These are phyloP conservation scores for Melanomma pulvis-pyrius DNA, from an alignment of 495 filamentous ascomycete genomes.

Conservation along the genomic window DNA sequence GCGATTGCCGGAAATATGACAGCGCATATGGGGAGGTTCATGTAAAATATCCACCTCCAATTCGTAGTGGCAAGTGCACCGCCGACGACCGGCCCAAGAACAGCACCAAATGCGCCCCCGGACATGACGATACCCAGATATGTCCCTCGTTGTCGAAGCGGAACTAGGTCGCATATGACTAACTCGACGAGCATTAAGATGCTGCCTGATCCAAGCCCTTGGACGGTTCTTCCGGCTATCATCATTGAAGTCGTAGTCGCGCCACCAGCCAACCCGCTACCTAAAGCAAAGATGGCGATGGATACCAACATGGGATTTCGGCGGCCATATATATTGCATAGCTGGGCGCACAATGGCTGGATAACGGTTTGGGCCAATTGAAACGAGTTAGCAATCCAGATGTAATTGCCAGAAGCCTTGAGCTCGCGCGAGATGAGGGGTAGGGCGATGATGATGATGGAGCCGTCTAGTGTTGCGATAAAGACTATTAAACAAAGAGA, in stretches of 20 bases:
- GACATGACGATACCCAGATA: constrained; percentile 35
- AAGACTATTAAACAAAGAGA: constrained; percentile 16
- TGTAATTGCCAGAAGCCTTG: constrained; percentile 43
- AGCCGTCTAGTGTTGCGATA: constrained; percentile 17
- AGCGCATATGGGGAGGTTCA: constrained; percentile 28
- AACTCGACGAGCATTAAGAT: constrained; percentile 44
- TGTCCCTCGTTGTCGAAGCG: constrained; percentile 38
- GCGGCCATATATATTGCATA: constrained; percentile 33
- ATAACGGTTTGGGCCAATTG: constrained; percentile 42
- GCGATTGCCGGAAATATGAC: background rate
- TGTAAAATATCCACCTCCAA: constrained; percentile 33
- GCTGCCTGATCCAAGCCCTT: constrained; percentile 47
- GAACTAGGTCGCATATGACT: constrained; percentile 46
- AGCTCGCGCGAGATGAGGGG: constrained; percentile 48
- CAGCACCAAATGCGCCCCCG: constrained; percentile 4
- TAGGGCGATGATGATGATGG: constrained; percentile 45
- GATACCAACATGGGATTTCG: constrained; percentile 18
- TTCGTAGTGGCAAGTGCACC: constrained; percentile 9
- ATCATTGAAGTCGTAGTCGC: constrained; percentile 22
- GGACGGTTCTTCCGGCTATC: constrained; percentile 46
- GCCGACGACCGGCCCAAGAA: constrained; percentile 21
- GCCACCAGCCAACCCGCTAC: constrained; percentile 34
- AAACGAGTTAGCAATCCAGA: constrained; percentile 53
- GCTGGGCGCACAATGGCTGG: constrained; percentile 33
- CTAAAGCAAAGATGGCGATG: constrained; percentile 33